Percentiles rank a stretch among this genome's conserved stretches.
phyloP scores from a whole-genome alignment of 2,329 filamentous ascomycete genomes.

The Drechslerella coelobrocha region DNA sequence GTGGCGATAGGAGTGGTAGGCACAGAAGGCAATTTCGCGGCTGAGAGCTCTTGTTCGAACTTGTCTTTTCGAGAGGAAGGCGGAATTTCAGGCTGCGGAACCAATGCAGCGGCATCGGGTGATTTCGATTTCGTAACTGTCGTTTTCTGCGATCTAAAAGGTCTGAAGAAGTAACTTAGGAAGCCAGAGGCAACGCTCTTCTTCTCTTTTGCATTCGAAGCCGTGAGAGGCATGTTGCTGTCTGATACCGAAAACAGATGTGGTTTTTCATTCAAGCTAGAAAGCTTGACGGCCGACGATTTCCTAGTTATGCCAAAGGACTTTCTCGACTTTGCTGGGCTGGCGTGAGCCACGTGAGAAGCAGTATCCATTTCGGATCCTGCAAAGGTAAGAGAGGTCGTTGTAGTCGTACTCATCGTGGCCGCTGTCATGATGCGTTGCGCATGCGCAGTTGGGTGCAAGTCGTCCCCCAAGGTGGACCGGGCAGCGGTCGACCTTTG shows the following conservation, averaged over 20 bases:
- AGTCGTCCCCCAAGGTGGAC: constrained; percentile 6
- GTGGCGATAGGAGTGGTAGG: constrained; percentile 42
- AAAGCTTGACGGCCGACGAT: constrained; percentile 40
- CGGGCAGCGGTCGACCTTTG: constrained; percentile 21
- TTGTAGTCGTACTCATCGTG: constrained; percentile 48
- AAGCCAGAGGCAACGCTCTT: constrained; percentile 29
- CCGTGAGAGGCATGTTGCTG: constrained; percentile 26
- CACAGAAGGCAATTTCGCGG: constrained; percentile 30
- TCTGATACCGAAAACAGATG: constrained; percentile 11
- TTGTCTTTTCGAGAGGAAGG: constrained; percentile 29
- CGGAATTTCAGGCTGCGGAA: constrained; percentile 21
- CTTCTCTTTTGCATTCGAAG: constrained; percentile 28
- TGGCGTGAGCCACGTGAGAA: constrained; percentile 26
- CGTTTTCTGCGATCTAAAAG: constrained; percentile 45
- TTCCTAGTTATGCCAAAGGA: constrained; percentile 50
- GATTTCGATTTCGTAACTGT: constrained; percentile 26
- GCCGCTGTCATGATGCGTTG: constrained; percentile 40
- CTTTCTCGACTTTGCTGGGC: constrained; percentile 44
- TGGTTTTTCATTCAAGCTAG: constrained; percentile 25
- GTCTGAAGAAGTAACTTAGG: constrained; percentile 48
- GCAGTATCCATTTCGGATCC: constrained; percentile 48
- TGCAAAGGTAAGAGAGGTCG: constrained; percentile 45
- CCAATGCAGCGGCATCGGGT: constrained; percentile 33
- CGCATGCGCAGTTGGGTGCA: constrained; percentile 8
- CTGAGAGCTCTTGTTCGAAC: constrained; percentile 30